These are phyloP conservation scores for Amanita muscaria DNA, from an alignment of 768 basidiomycete species.

Conservation along the genomic window DNA sequence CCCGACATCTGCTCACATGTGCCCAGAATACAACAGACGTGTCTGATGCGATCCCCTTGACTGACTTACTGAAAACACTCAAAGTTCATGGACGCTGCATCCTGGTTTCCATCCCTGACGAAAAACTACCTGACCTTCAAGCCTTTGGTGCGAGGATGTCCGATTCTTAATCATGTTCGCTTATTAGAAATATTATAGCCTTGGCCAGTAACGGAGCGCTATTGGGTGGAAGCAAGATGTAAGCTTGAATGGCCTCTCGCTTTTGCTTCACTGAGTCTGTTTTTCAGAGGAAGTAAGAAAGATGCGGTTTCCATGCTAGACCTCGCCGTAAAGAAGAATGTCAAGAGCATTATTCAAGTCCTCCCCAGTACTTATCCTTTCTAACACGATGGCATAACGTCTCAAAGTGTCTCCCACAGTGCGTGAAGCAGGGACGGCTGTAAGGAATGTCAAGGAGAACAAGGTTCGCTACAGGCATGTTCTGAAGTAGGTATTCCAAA, in stretches of 20 bases:
- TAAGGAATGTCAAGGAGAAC: conserved; percentile 37
- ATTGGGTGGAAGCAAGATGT: conserved; percentile 25
- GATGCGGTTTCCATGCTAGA: conserved; percentile 54
- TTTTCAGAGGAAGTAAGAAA: conserved; percentile 45
- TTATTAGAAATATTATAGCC: conserved; percentile 12
- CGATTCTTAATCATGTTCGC: conserved; percentile 17
- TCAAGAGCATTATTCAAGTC: conserved; percentile 40
- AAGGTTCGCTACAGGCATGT: conserved; percentile 49
- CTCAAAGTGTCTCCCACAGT: conserved; percentile 16
- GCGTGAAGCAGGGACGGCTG: conserved; percentile 38
- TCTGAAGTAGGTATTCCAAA: conserved; percentile 19
- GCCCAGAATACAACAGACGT: conserved; percentile 22
- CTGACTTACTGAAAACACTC: conserved; percentile 33
- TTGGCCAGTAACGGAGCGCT: conserved; percentile 17
- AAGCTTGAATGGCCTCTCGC: conserved; percentile 1
- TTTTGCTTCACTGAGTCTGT: conserved; percentile 16
- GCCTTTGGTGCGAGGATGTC: conserved; percentile 17
- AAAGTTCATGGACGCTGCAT: conserved; percentile 46
- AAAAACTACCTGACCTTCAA: conserved; percentile 31
- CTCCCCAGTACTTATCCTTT: conserved; percentile 26
- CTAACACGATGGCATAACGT: background rate
- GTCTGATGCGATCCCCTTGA: conserved; percentile 21
- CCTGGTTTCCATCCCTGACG: conserved; percentile 49
- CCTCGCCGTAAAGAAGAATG: conserved; percentile 43
- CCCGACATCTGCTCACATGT: background rate